Conservation (phyloP, 495 filamentous ascomycete species). For the Daldinia childiae region DNA sequence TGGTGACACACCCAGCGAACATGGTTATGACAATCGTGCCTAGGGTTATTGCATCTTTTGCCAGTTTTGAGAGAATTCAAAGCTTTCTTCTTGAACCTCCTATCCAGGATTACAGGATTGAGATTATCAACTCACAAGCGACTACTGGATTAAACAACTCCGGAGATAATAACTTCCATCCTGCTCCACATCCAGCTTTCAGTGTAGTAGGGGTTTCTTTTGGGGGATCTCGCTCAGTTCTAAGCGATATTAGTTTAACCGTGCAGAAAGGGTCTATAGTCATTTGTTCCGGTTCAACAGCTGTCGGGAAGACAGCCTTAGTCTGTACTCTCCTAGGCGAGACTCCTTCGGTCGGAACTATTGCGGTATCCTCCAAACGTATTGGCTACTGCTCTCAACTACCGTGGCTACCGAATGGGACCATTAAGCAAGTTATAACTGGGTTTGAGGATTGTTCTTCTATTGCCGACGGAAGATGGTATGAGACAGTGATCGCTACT, state of each 20-base stretch:
- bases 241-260: conserved; percentile 33
- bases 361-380: conserved; percentile 20
- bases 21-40: conserved; percentile 56
- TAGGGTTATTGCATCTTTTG: conserved; percentile 42
- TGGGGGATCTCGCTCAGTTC: conserved; percentile 16
- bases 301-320: conserved; percentile 54
- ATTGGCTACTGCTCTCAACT: conserved; percentile 48
- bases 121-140: background rate
- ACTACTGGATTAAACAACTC: background rate
- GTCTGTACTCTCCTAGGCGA: conserved; percentile 50
- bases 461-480: conserved; percentile 59
- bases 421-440: conserved; percentile 52
- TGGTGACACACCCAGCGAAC: conserved; percentile 54
- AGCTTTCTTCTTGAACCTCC: conserved; percentile 38
- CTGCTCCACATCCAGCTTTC: conserved; percentile 6
- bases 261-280: conserved; percentile 35
- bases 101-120: conserved; percentile 14
- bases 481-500: conserved; percentile 65
- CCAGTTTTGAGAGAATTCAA: conserved; percentile 52
- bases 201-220: conserved; percentile 7
- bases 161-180: background rate
- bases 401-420: conserved; percentile 53
- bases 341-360: conserved; percentile 46
- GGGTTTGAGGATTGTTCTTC: conserved; percentile 30
- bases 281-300: conserved; percentile 50